phyloP scores from a whole-genome alignment of 768 basidiomycete genomes.

The Coprinopsis sp. region DNA sequence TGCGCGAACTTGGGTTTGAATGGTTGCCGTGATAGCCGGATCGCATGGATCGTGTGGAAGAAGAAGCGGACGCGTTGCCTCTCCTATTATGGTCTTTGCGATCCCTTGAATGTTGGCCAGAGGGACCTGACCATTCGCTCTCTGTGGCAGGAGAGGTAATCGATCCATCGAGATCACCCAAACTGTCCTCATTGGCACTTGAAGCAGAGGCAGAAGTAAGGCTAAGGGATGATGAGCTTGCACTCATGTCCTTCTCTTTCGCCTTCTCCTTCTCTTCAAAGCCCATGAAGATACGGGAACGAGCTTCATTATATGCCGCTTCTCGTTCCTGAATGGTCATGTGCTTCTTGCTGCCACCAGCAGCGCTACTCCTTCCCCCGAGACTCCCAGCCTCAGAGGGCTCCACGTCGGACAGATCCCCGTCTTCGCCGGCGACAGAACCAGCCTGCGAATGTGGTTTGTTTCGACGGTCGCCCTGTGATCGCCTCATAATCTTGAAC shows the following conservation, averaged over 20 bases:
- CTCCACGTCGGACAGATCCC: constrained; percentile 72
- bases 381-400: constrained; percentile 78
- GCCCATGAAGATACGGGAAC: constrained; percentile 81
- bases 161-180: constrained; percentile 64
- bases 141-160: constrained; percentile 72
- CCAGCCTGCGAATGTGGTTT: constrained; percentile 66
- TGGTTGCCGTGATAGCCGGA: constrained; percentile 40
- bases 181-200: constrained; percentile 42
- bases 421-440: constrained; percentile 72
- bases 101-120: constrained; percentile 48
- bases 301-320: constrained; percentile 85
- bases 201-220: constrained; percentile 66
- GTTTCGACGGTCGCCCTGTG: constrained; percentile 46
- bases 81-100: constrained; percentile 48
- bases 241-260: constrained; percentile 68
- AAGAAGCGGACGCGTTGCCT: constrained; percentile 43
- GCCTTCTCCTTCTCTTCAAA: constrained; percentile 73
- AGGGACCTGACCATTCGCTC: constrained; percentile 69
- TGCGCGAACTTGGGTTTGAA: constrained; percentile 58
- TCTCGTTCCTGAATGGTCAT: constrained; percentile 83
- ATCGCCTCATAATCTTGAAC: constrained; percentile 84
- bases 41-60: constrained; percentile 58
- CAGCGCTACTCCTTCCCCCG: constrained; percentile 62
- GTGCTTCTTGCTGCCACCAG: constrained; percentile 60
- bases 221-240: constrained; percentile 72